Percentiles rank a stretch among this genome's conserved stretches.
phyloP scores from a whole-genome alignment of 192 early-diverging fungal genomes.

The Radiomyces spectabilis region DNA sequence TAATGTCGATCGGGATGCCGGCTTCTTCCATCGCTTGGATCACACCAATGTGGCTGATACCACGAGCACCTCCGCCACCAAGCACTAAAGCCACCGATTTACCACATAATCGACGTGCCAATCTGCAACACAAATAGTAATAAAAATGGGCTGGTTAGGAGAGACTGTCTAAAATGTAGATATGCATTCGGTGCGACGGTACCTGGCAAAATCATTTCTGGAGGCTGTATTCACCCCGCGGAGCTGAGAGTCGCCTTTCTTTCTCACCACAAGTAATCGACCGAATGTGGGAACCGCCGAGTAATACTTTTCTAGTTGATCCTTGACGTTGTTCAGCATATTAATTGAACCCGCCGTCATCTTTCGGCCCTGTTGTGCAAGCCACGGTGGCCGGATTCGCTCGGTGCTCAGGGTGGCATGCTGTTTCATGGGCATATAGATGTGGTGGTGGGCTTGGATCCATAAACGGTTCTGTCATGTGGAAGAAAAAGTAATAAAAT shows the following conservation, averaged over 20 bases:
- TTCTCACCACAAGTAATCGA: slow-evolving; percentile 15
- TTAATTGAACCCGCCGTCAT: slow-evolving; percentile 30
- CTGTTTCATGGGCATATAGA: slow-evolving; percentile 61
- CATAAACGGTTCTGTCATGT: slow-evolving; percentile 59
- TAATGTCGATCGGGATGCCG: slow-evolving; percentile 94
- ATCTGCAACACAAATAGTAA: slow-evolving; percentile 49
- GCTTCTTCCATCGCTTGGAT: slow-evolving; percentile 94
- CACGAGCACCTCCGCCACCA: slow-evolving; percentile 95
- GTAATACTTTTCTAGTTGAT: slow-evolving; percentile 62
- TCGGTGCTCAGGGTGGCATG: slow-evolving; percentile 17
- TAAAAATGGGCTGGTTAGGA: neutral
- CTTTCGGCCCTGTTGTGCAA: slow-evolving; percentile 37
- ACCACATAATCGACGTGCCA: slow-evolving; percentile 88
- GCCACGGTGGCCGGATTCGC: slow-evolving; percentile 19
- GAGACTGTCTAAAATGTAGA: slow-evolving; percentile 20
- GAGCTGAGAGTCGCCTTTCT: slow-evolving; percentile 7
- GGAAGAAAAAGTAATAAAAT: slow-evolving; percentile 1
- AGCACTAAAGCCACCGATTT: slow-evolving; percentile 90
- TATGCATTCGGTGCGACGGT: neutral
- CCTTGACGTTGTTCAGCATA: slow-evolving; percentile 55
- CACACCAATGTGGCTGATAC: slow-evolving; percentile 87
- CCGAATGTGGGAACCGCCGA: slow-evolving; percentile 36
- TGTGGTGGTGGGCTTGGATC: slow-evolving; percentile 97
- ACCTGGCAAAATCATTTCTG: slow-evolving; percentile 43
- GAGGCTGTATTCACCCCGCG: neutral